Conservation (phyloP, 225 moss, liverwort and hornwort genomes). For the Physcomitrium patens region DNA sequence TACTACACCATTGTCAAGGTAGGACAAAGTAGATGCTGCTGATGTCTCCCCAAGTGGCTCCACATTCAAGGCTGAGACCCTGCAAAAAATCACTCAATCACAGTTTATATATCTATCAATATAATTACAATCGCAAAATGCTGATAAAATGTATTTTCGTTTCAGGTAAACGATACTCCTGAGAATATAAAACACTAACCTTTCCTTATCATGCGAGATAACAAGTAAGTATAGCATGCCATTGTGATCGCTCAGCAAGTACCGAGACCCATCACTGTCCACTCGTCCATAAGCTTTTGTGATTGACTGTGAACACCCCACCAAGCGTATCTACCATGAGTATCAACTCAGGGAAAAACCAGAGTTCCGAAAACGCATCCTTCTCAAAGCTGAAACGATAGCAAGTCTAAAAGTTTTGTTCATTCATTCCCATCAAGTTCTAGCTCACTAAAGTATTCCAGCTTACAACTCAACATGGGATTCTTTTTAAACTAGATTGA, state of each 20-base stretch:
- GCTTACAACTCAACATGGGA: constrained; percentile 1
- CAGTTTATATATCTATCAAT: constrained; percentile 6
- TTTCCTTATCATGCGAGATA: constrained; percentile 94
- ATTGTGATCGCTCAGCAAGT: constrained; percentile 93
- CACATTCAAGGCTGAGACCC: constrained; percentile 85
- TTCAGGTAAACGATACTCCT: neutral
- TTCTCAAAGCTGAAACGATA: neutral
- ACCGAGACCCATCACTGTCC: constrained; percentile 92
- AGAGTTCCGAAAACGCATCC: neutral
- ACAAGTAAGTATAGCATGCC: constrained; percentile 97
- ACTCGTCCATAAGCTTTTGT: constrained; percentile 99
- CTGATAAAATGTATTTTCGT: too few relatives aligned
- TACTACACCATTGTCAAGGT: constrained; percentile 93
- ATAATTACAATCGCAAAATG: neutral
- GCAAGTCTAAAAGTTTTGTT: neutral
- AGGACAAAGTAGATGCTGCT: constrained; percentile 91
- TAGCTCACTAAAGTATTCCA: neutral
- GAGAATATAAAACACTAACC: constrained; percentile 47
- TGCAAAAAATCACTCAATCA: constrained; percentile 34
- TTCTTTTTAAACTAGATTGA: neutral
- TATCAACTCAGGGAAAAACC: constrained; percentile 9
- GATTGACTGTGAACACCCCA: constrained; percentile 75
- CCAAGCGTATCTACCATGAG: constrained; percentile 34
- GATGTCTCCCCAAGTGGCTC: constrained; percentile 97
- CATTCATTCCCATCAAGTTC: neutral